Percentiles rank a stretch among this genome's conserved stretches.
phyloP scores from a whole-genome alignment of 768 basidiomycete genomes.

The Boletus huronensis region DNA sequence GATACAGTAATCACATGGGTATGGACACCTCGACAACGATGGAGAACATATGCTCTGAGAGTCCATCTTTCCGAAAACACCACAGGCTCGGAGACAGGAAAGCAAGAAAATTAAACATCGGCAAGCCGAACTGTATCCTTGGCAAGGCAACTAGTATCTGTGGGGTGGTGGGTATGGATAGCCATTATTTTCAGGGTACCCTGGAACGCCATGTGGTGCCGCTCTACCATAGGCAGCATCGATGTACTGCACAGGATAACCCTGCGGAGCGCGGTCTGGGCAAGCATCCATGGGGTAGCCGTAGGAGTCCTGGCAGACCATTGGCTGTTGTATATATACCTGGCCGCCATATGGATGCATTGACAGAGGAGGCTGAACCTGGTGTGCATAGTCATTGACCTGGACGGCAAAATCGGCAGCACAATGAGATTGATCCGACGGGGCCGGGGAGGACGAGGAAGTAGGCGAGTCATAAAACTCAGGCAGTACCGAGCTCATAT shows the following conservation, averaged over 20 bases:
- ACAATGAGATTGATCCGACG: slow-evolving; percentile 24
- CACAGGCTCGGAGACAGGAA: slow-evolving; percentile 8
- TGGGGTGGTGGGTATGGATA: slow-evolving; percentile 10
- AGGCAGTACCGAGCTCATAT: slow-evolving; percentile 6
- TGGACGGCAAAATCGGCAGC: slow-evolving; percentile 8
- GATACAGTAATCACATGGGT: slow-evolving; percentile 8
- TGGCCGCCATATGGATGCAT: slow-evolving; percentile 3
- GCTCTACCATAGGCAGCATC: slow-evolving; percentile 8
- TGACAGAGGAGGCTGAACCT: not conserved
- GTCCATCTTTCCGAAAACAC: slow-evolving; percentile 14
- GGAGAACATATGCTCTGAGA: slow-evolving; percentile 7
- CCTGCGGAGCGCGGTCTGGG: slow-evolving; percentile 13
- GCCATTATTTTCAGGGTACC: slow-evolving; percentile 10
- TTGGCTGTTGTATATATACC: slow-evolving; percentile 4
- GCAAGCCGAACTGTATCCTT: not conserved
- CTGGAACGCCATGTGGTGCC: slow-evolving; percentile 11
- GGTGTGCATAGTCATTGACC: slow-evolving; percentile 2
- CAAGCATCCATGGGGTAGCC: slow-evolving; percentile 4
- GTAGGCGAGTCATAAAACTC: slow-evolving; percentile 24
- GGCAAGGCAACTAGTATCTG: slow-evolving; percentile 3
- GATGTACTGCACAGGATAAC: slow-evolving; percentile 6
- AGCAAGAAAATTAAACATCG: slow-evolving; percentile 1
- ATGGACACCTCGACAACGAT: slow-evolving; percentile 1
- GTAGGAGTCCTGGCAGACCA: slow-evolving; percentile 15
- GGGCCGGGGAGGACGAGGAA: slow-evolving; percentile 23